Base-by-base conservation (phyloP, 2,329 filamentous ascomycete species). In the Talaromyces sp. region DNA sequence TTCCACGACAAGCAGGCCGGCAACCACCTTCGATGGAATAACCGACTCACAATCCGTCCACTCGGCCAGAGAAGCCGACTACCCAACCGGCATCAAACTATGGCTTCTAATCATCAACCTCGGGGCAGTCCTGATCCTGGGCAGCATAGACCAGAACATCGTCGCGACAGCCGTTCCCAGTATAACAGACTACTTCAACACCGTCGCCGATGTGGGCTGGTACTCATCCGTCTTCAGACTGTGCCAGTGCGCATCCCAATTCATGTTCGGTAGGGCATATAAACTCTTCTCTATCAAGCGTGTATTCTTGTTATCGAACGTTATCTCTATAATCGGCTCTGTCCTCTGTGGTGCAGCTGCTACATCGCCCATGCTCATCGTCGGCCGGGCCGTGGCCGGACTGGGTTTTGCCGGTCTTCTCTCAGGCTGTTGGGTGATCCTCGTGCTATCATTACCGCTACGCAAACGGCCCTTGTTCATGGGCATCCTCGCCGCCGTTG, bases 241-340 rank as follows among this genome's bases (percentile, higher is more conserved):
- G 14, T 79, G 79, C 48, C 80, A 78, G 65, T 76, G 81, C 3
- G 81, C 82, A 0, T 76, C 65, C 2, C 66, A 63, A 2, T 71
- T 72, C n/a, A 61, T 73, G 13, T 70, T 65, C 41, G 68, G 68
- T n/a, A 62, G 52, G n/a, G 73, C 86, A 35, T 82, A 81, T 2
- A 84, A 87, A 67, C 85, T 87, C 43, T 87, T 82, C 81, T 84
- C 85, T 3, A 79, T 84, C 11, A 86, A 85, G 69, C 80, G 81
- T 0, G 79, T 86, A 35, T 68, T 87, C 3, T 72, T 87, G 1
- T 68, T 79, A 0, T 81, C 84, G 1, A 78, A 81, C 5, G 75
- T 68, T 31, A 75, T 85, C 4, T 87, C 87, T 74, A 83, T 85
- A 69, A 67, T 79, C 1, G 85, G 84, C 0, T 83, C 80, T 60